Base-by-base conservation (phyloP, 176 grass and related monocot species). In the Raddia guianensis region DNA sequence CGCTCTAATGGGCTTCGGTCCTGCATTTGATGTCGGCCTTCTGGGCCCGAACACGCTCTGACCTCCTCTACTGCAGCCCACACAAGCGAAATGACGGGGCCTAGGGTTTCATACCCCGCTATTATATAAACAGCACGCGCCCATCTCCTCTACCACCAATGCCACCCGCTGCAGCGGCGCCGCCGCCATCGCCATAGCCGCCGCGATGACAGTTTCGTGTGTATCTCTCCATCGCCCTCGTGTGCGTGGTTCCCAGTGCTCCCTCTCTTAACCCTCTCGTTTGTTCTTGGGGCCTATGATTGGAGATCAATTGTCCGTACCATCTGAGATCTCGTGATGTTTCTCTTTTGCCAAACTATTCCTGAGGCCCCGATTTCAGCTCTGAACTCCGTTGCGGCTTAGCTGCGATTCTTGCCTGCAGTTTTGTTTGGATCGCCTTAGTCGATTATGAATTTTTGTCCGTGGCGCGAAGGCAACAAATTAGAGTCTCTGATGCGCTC, bases 401-500 rank as follows among this genome's bases (percentile, higher is more conserved):
- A 13, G 18, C 8, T 35, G 15, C 13, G 45, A 27, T 49, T 4
- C 5, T 70, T 40, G 37, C 37, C 37, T 40, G 37, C 37, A 40
- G 4, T 40, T 40, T 40, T 40, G 3, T 40, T 40, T 40, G 3
- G 3, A 40, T 40, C 37, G 37, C 37, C 37, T 2, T 9, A 32
- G 0, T 8, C 0, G 5, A 6, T 40, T 12, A 2, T 5, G 20
- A 1, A 6, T 18, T 9, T 9, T 8, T 2, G 7, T 6, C 0
- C 0, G 5, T 15, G 0, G 6, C 12, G 5, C 2, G 0, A 37
- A 53, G 90, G 90, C 90, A 90, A 84, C 49, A 90, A 89, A 89
- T 92, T 95, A 95, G 93, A 92, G 90, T 95, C 90, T 92, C 89
- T 95, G 90, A 90, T 92, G 84, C 78, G 87, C 78, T 89, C 60